Evolutionary conservation across 352 stramenopile species (phyloP), one percentile per base, ranked within the genome.

Genomic region (Phytophthora pini): DNA sequence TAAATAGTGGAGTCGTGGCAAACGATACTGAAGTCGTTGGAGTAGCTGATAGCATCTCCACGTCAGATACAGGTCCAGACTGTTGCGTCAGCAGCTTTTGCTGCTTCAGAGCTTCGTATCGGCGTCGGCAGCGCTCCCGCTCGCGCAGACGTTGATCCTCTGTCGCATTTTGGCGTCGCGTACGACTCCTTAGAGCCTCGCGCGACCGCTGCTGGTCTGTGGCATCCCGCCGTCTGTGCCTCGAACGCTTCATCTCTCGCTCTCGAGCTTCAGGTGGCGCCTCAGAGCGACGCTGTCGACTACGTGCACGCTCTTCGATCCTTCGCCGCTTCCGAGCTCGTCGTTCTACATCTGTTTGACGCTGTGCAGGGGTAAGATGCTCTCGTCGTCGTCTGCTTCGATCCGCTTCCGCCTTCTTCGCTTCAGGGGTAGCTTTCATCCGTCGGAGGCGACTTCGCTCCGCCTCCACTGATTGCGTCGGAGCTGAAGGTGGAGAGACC

Each of bases 21-120:
- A 59, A 43, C 20, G 64, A 66, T 1, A 52, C 15, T 10, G 49
- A 46, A 26, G 65, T 36, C 8, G 24, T 47, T 39, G 53, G 29
- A n/a, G 48, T 41, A 2, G 22, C 41, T 27, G 55, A 3, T 20
- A 43, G 24, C 20, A 38, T 53, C 38, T 58, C 49, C 32, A 50
- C 26, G 12, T 54, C 63, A 31, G 32, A 54, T 47, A 17, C 47
- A 26, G 24, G 17, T 24, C 27, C 49, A 24, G 27, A 10, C 17
- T 74, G 56, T 36, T 76, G 58, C 22, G 39, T 34, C 10, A 51
- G n/a, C 1, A 60, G 45, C 15, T 62, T 77, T 27, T 74, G 65
- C 40, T 65, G 60, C 50, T 92, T 93, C 56, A 84, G 84, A 6
- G 60, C 32, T 36, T 93, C 82, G 47, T 93, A 93, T 10, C 84